Evolutionary conservation across 2,329 filamentous ascomycete species (phyloP).

Genomic region (Ceratocystis huliohia): DNA sequence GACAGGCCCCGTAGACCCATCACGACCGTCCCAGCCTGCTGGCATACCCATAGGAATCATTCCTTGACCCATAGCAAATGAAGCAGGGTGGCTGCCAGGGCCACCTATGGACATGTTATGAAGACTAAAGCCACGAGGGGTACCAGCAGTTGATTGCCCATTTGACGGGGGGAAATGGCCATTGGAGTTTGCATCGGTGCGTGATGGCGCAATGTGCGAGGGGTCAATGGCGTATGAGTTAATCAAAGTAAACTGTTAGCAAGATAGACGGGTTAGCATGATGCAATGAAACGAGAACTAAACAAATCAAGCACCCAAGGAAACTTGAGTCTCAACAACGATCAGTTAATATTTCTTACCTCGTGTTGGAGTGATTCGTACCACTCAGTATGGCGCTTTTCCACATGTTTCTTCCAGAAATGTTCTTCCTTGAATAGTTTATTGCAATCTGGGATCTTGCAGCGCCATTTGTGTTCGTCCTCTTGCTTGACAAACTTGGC

Average conservation of each 20-base stretch:
- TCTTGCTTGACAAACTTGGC: slow-evolving; percentile 87
- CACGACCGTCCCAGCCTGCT: slow-evolving; percentile 46
- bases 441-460: slow-evolving; percentile 88
- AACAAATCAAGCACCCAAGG: not conserved
- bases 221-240: slow-evolving; percentile 93
- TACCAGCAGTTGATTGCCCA: slow-evolving; percentile 64
- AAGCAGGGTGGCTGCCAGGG: slow-evolving; percentile 44
- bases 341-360: slow-evolving; percentile 40
- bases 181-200: slow-evolving; percentile 88
- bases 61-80: slow-evolving; percentile 41
- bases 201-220: slow-evolving; percentile 82
- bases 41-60: slow-evolving; percentile 45
- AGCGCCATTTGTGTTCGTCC: slow-evolving; percentile 92
- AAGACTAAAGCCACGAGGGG: slow-evolving; percentile 83
- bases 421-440: slow-evolving; percentile 96
- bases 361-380: slow-evolving; percentile 67
- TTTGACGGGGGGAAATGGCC: slow-evolving; percentile 81
- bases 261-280: not conserved
- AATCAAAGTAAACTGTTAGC: slow-evolving; percentile 63
- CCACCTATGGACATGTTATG: slow-evolving; percentile 53
- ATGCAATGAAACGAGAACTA: no score
- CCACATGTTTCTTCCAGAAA: slow-evolving; percentile 96
- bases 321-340: not conserved
- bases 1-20: slow-evolving; percentile 48
- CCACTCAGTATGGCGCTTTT: slow-evolving; percentile 91